Base-by-base conservation (phyloP, 306 rosid genomes). In the Vicia sativa region DNA sequence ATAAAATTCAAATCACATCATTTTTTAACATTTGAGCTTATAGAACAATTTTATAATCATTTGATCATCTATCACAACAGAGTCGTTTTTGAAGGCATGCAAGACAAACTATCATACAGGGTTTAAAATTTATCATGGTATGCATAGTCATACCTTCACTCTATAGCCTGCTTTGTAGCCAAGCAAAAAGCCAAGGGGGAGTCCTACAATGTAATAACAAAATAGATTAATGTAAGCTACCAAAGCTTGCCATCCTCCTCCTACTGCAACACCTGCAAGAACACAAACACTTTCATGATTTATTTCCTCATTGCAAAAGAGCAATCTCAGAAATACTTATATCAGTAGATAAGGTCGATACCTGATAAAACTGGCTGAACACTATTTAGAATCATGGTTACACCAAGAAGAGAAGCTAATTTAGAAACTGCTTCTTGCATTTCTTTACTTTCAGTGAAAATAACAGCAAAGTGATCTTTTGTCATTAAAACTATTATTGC, bases 221-320 rank as follows among this genome's bases (percentile, higher is more conserved):
- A 92, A 84, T 68, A 92, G 70, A 77, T 92, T 92, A 65, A 92
- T 87, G 60, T 87, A 92, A 74, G 98, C 98, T 57, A 92, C 98
- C 71, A 92, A 74, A 52, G 85, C 95, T 69, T 92, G 98, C 98
- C 98, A 92, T 4, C 98, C 96, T 79, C 98, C 98, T 84, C 98
- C 98, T 29, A 92, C 88, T 43, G 98, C 98, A 67, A 92, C 96
- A 57, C 98, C 97, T 92, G 83, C 46, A 78, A 68, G n/a, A 60
- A 55, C 4, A 59, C 1, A 12, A 3, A 13, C 13, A 9, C 37
- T 56, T 45, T 49, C 67, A 66, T 57, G 13, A 54, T 43, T 55
- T 43, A 54, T 43, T 55, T 43, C 2, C 57, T 8, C 43, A 15
- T 49, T 18, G 14, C 15, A 69, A 11, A 10, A 50, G 0, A 52